Evolutionary conservation across 1,284 basidiomycete species (phyloP).

Genomic region (Meripilus lineatus): DNA sequence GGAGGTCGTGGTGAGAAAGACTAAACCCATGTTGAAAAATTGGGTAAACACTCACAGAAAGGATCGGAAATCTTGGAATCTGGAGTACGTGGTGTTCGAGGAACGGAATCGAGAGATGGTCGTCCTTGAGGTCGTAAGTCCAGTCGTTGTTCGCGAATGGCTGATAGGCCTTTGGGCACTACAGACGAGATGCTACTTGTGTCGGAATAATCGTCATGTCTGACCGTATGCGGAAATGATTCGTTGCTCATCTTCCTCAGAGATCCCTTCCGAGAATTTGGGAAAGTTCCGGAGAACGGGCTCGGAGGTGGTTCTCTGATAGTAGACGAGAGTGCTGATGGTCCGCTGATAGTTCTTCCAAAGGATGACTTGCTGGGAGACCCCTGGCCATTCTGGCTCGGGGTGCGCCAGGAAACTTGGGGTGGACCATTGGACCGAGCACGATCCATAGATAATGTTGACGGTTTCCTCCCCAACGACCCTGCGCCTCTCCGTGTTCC

Average conservation of each 20-base stretch:
- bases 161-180: conserved; percentile 21
- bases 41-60: too few species aligned
- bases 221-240: conserved; percentile 18
- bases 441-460: conserved; percentile 16
- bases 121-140: conserved; percentile 18
- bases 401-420: conserved; percentile 24
- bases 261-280: too few species aligned
- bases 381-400: conserved; percentile 14
- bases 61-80: too few species aligned
- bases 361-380: conserved; percentile 10
- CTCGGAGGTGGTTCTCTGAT: conserved; percentile 8
- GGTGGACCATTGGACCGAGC: conserved; percentile 22
- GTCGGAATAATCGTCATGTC: conserved; percentile 19
- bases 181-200: conserved; percentile 14
- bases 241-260: conserved; percentile 20
- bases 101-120: conserved; percentile 24
- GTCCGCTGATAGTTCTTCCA: conserved; percentile 16
- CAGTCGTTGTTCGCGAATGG: conserved; percentile 21
- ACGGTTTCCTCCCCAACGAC: conserved; percentile 13
- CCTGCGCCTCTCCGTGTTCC: not conserved
- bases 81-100: conserved; percentile 28
- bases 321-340: conserved; percentile 17
- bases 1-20: not conserved
- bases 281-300: conserved; percentile 8
- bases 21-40: too few species aligned